Evolutionary conservation across 2,329 filamentous ascomycete species (phyloP).

Genomic region (Talaromyces pinophilus): DNA sequence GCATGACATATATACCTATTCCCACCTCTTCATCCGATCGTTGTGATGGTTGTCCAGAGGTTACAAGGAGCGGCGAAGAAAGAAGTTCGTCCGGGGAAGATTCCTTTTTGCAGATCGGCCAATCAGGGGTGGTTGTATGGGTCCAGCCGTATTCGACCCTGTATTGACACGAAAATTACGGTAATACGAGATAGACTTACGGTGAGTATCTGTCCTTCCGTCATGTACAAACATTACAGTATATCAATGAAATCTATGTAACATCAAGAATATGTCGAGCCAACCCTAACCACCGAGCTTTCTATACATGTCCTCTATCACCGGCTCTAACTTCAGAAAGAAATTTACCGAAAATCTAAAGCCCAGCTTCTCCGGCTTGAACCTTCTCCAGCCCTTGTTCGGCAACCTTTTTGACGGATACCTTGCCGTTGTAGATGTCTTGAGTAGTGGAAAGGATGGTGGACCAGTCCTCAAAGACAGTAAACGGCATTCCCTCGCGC

Average conservation of each 20-base stretch:
- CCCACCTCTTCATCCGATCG: neutral
- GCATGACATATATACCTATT: constrained; percentile 5
- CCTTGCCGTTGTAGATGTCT: constrained; percentile 73
- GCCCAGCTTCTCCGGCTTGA: constrained; percentile 3
- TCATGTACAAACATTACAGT: neutral
- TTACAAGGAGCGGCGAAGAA: constrained; percentile 3
- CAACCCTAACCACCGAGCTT: neutral
- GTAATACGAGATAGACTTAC: neutral
- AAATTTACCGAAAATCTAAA: neutral
- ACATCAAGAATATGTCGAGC: neutral
- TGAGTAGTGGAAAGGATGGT: constrained; percentile 75
- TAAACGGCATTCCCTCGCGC: constrained; percentile 80
- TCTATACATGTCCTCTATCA: neutral
- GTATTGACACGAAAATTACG: neutral
- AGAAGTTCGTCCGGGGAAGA: constrained; percentile 16
- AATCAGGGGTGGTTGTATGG: neutral
- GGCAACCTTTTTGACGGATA: constrained; percentile 70
- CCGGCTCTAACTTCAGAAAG: neutral
- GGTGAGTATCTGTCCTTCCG: neutral
- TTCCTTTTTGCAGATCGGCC: neutral
- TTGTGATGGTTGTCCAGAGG: neutral
- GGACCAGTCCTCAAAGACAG: constrained; percentile 80
- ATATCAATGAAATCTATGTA: constrained; percentile 6
- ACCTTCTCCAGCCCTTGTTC: constrained; percentile 41
- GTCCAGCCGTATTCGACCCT: neutral